These are phyloP conservation scores for Populus hybrid DNA, from an alignment of 441 rosid genomes.

Conservation along the genomic window DNA sequence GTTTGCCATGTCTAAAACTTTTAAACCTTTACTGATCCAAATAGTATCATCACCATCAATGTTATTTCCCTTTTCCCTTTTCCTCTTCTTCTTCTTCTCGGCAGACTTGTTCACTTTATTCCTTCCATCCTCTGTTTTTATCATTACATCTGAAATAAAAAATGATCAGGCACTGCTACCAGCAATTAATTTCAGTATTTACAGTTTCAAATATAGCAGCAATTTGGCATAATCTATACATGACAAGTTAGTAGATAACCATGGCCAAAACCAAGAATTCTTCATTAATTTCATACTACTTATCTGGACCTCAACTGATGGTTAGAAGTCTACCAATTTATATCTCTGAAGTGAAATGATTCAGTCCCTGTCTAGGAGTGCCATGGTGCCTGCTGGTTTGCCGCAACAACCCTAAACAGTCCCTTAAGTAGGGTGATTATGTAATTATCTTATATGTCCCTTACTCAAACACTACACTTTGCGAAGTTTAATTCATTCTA, in stretches of 20 bases:
- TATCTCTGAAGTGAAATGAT: not conserved
- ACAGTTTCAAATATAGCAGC: constrained; percentile 4
- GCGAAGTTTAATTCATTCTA: not conserved
- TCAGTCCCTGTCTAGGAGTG: not conserved
- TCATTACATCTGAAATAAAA: constrained; percentile 23
- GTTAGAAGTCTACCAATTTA: no score
- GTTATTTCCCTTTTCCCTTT: constrained; percentile 24
- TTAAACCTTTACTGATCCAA: constrained; percentile 22
- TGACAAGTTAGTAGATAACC: not conserved
- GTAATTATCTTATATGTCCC: not conserved
- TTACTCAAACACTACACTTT: not conserved
- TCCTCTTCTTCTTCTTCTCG: constrained; percentile 34
- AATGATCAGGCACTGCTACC: constrained; percentile 8
- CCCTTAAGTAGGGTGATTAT: not conserved
- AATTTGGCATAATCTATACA: not conserved
- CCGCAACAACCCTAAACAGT: not conserved
- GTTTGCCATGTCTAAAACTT: not conserved
- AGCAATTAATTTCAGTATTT: not conserved
- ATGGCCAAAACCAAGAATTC: constrained; percentile 1
- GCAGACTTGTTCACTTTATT: constrained; percentile 14
- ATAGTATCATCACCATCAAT: constrained; percentile 12
- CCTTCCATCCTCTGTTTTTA: constrained; percentile 22
- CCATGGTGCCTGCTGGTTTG: not conserved
- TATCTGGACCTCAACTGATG: no score
- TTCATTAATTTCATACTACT: not conserved